Evolutionary conservation across 179 eudicot genomes (phyloP), one percentile per base, ranked within the genome.

Genomic region (Silene coronaria): DNA sequence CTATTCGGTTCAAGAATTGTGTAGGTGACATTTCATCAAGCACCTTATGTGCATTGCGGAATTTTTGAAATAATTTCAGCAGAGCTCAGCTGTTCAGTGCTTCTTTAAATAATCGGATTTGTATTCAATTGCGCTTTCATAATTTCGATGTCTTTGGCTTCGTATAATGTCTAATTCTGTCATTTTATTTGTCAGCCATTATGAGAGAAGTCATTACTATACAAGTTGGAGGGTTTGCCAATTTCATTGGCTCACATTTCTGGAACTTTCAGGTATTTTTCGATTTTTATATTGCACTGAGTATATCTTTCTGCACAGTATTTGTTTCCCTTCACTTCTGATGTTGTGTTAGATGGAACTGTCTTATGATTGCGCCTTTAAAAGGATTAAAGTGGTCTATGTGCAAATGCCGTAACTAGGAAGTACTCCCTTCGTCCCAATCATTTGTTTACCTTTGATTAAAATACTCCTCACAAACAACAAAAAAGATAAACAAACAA

Each of bases 181-280:
- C 0, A 24, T 79, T 75, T 66, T 61, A 67, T 73, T 74, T 30
- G 36, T 46, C 69, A 78, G 80, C 60, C 38, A 85, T 1, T 17
- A 91, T 94, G 98, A 89, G 80, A 81, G 98, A 94, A 83, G 77
- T 94, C 32, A 82, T 90, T 55, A 89, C 94, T 2, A 71, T 94
- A 60, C 97, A 94, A 86, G 85, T 88, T 59, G 96, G 98, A 71
- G 83, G 77, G 74, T 94, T 82, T 73, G 98, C 97, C 51, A 94
- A 94, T 77, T 94, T 87, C 67, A 66, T 94, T 61, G 98, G 98
- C 24, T 94, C 97, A 24, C 97, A 92, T 84, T 94, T 90, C 78
- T 94, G 98, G 97, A 92, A 94, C 70, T 91, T 94, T 77, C 97
- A 94, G 98, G 98, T 92, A 81, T 6, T 16, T 38, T 68, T 70